Conservation (phyloP, 495 filamentous ascomycete genomes). For the Bombardia bombarda region DNA sequence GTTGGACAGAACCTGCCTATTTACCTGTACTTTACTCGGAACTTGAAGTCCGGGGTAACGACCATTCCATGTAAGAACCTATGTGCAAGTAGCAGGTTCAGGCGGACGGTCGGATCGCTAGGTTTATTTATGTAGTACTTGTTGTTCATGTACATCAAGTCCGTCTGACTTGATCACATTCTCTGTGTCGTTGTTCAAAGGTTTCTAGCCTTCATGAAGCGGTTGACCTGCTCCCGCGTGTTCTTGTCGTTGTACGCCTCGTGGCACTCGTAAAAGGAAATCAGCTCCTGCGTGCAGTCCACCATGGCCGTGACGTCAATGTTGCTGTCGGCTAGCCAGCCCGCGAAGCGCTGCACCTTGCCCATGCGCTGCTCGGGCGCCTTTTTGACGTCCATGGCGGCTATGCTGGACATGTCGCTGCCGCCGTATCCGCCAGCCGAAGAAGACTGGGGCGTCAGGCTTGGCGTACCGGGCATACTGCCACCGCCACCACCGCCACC, state of each 20-base stretch:
- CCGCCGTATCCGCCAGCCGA: conserved; percentile 11
- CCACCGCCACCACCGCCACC: conserved; percentile 5
- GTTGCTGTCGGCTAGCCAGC: conserved; percentile 86
- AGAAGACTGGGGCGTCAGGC: conserved; percentile 8
- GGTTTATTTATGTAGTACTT: too few species aligned
- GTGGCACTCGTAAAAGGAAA: conserved; percentile 89
- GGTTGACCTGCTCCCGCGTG: conserved; percentile 55
- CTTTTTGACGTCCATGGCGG: conserved; percentile 4
- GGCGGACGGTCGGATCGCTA: too few species aligned
- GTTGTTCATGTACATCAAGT: too few species aligned
- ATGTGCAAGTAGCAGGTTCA: too few species aligned
- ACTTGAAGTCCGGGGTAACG: too few species aligned
- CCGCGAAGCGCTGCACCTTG: conserved; percentile 66
- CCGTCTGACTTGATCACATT: too few species aligned
- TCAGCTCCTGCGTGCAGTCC: conserved; percentile 90
- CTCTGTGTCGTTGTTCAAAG: too few species aligned
- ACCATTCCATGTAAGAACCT: too few species aligned
- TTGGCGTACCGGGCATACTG: conserved; percentile 6
- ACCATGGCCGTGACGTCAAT: conserved; percentile 88
- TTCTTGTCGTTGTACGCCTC: conserved; percentile 82
- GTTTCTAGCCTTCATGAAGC: conserved; percentile 78
- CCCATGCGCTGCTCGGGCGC: conserved; percentile 31
- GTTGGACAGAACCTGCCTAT: too few species aligned
- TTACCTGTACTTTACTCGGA: too few species aligned
- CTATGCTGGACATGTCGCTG: conserved; percentile 5